Percentiles rank a stretch among this genome's conserved stretches.
phyloP scores from a whole-genome alignment of 2,329 filamentous ascomycete species.

The Zymoseptoria crescenta region DNA sequence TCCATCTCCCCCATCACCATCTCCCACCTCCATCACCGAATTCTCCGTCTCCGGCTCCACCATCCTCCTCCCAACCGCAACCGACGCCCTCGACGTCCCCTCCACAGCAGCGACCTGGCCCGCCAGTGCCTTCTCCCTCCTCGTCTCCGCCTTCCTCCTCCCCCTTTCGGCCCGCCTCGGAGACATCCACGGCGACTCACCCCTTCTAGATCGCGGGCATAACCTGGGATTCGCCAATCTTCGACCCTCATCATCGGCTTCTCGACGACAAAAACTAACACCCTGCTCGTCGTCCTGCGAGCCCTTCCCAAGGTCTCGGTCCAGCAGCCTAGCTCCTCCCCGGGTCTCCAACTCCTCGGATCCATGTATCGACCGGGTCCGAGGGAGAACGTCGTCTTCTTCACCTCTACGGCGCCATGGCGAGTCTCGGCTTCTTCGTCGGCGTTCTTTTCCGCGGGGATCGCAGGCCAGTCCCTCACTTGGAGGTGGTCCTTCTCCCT shows the following conservation, averaged over 20 bases:
- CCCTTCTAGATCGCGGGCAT: constrained; percentile 53
- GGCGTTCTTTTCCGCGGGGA: constrained; percentile 60
- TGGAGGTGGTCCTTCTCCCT: constrained; percentile 67
- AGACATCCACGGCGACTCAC: constrained; percentile 57
- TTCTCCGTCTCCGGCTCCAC: constrained; percentile 72
- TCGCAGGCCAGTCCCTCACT: constrained; percentile 46
- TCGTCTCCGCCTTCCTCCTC: constrained; percentile 41
- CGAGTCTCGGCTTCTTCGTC: constrained; percentile 50
- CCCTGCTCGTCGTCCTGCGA: constrained; percentile 31
- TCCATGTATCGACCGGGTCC: constrained; percentile 31
- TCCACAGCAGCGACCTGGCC: constrained; percentile 53
- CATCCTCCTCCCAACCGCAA: constrained; percentile 58
- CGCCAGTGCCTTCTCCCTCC: constrained; percentile 44
- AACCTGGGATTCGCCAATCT: constrained; percentile 35
- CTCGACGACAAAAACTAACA: constrained; percentile 22
- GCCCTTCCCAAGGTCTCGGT: constrained; percentile 32
- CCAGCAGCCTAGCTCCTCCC: constrained; percentile 30
- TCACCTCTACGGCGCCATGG: constrained; percentile 44
- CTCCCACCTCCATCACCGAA: constrained; percentile 42
- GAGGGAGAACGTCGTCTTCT: constrained; percentile 31
- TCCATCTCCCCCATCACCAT: constrained; percentile 50
- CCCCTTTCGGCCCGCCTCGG: constrained; percentile 38
- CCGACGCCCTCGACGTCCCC: constrained; percentile 56
- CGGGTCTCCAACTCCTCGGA: constrained; percentile 28
- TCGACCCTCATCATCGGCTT: constrained; percentile 29